A percentile compares a stretch with the other conserved stretches of the same genome.
These are phyloP conservation scores for Brassica rapa DNA, from an alignment of 345 rosid species.

Conservation along the genomic window DNA sequence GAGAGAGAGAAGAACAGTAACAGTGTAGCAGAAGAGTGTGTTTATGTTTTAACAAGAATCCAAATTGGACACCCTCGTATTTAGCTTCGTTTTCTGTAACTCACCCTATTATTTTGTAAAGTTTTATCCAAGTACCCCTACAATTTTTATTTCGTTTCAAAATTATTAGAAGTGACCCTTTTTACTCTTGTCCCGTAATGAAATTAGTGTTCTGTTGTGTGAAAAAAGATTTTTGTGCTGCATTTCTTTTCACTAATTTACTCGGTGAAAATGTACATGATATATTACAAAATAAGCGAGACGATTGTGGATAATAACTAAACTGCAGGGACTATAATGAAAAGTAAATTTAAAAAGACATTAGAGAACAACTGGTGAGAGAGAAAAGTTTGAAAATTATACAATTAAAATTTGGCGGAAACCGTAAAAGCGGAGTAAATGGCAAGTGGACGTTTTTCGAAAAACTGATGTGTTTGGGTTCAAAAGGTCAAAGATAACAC, in stretches of 20 bases:
- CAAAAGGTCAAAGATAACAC: not conserved
- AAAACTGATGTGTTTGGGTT: constrained; percentile 22
- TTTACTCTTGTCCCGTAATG: no score
- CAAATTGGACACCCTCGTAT: not conserved
- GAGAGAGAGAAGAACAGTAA: constrained; percentile 20
- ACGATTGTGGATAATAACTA: not conserved
- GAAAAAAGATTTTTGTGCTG: not conserved
- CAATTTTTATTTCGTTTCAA: not conserved
- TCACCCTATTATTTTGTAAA: not conserved
- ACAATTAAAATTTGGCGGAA: constrained; percentile 27
- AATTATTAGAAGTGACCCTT: not conserved
- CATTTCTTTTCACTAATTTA: not conserved
- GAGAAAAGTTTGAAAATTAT: constrained; percentile 31
- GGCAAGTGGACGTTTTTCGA: constrained; percentile 36
- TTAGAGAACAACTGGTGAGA: constrained; percentile 6
- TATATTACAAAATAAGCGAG: not conserved
- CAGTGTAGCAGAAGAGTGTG: constrained; percentile 4
- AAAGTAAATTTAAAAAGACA: not conserved
- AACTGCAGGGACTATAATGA: not conserved
- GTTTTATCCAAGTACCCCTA: not conserved
- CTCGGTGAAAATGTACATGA: not conserved
- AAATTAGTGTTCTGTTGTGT: not conserved
- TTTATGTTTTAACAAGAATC: not conserved
- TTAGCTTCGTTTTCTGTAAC: not conserved
- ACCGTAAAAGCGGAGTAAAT: constrained; percentile 38